Evolutionary conservation across 345 rosid species (phyloP).

Genomic region (Arabidopsis thaliana): DNA sequence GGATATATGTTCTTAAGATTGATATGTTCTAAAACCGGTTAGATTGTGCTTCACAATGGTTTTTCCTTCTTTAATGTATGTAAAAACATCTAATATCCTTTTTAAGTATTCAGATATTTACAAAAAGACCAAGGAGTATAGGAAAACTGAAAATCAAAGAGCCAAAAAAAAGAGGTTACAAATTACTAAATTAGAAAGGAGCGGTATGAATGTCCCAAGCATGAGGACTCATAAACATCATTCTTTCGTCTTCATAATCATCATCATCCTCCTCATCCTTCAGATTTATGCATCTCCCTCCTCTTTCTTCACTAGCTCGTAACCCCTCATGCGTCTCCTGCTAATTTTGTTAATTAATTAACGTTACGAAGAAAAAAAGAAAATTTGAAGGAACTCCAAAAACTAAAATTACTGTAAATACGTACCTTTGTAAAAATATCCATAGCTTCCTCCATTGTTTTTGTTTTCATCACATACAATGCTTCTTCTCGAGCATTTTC

Average conservation of each 20-base stretch:
- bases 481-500: constrained; percentile 45
- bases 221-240: constrained; percentile 22
- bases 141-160: neutral
- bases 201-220: constrained; percentile 45
- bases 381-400: neutral
- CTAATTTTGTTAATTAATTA: neutral
- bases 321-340: constrained; percentile 36
- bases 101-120: constrained; percentile 1
- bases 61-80: neutral
- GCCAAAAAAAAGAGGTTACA: neutral
- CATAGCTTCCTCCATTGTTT: constrained; percentile 42
- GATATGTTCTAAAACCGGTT: neutral
- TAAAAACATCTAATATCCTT: neutral
- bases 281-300: constrained; percentile 11
- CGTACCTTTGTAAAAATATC: constrained; percentile 43
- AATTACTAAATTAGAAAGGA: constrained; percentile 32
- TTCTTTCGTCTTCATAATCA: constrained; percentile 27
- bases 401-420: no score
- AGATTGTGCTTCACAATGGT: neutral
- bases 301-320: constrained; percentile 12
- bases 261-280: constrained; percentile 24
- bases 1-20: no score
- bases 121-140: constrained; percentile 2
- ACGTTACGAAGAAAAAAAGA: neutral
- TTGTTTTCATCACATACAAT: constrained; percentile 35